Evolutionary conservation across 73 alveolate genomes (phyloP).

Genomic region (Urostyla sp.): DNA sequence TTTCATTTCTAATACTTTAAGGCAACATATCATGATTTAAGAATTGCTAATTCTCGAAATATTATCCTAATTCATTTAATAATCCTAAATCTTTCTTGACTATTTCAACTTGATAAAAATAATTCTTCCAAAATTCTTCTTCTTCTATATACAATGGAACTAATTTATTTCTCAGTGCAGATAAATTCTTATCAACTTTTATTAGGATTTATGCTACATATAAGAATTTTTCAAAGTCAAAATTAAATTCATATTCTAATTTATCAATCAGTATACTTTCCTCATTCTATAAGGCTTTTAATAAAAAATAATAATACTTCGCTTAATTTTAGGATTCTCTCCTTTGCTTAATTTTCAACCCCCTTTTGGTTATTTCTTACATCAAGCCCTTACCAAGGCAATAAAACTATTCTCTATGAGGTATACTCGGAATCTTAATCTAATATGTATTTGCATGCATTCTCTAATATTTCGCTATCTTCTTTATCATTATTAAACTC

Average conservation of each 20-base stretch:
- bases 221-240: slow-evolving; percentile 30
- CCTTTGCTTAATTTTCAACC: slow-evolving; percentile 1
- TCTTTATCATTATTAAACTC: neutral
- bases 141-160: slow-evolving; percentile 18
- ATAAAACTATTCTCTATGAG: neutral
- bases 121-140: slow-evolving; percentile 31
- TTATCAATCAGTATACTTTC: neutral
- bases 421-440: slow-evolving; percentile 3
- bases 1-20: too few species aligned
- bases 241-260: slow-evolving; percentile 15
- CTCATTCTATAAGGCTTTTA: slow-evolving; percentile 1
- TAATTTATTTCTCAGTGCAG: neutral
- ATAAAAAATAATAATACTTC: neutral
- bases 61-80: slow-evolving; percentile 11
- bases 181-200: neutral
- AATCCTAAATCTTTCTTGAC: slow-evolving; percentile 4
- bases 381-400: slow-evolving; percentile 38
- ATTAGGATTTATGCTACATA: slow-evolving; percentile 30
- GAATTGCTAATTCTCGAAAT: too few species aligned
- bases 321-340: neutral
- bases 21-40: too few species aligned
- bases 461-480: slow-evolving; percentile 13
- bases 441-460: slow-evolving; percentile 11
- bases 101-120: slow-evolving; percentile 17
- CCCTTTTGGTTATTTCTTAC: neutral